Base-by-base conservation (phyloP, 495 filamentous ascomycete genomes). In the Paragyromitra xinjiangensis region DNA sequence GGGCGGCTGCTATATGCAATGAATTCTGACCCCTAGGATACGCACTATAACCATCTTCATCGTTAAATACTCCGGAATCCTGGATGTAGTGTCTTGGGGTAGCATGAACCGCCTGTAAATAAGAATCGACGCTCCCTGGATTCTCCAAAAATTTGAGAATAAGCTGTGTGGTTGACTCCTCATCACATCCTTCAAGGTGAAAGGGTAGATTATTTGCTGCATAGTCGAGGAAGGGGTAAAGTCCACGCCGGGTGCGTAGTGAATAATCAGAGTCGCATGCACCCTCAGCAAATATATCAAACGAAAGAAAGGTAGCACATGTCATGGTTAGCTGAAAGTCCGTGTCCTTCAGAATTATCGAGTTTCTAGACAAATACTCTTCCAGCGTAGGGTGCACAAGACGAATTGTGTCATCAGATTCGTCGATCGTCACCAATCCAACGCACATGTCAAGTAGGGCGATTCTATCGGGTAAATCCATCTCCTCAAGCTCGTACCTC, bases 301-400 rank as follows among this genome's bases (percentile, higher is more conserved):
- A 73, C 3, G 61, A 62, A 73, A 66, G 16, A 45, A 53, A 73
- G 4, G 70, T 73, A 14, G 9, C 24, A 4, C 70, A 73, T 65
- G 56, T 44, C 3, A 44, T 55, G 0, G 70, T 22, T 42, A 66
- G 24, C 12, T 55, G n/a, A 14, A 55, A 65, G 42, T 29, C 40
- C 9, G 70, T 34, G 51, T 73, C 61, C 26, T n/a, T 9, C 12
- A 50, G 9, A 12, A 58, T 37, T 45, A 58, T 34, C 14, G 40
- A 73, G 6, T 42, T 67, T 39, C 51, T 50, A 7, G 65, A 3
- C 8, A 73, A 11, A 45, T 73, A 68, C 37, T 73, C 71, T 9
- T 11, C 34, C 22, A 69, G 9, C 0, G 62, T 68, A 6, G 58
- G 37, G n/a, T 71, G 68, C 3, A 34, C 55, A 64, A 48, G 55